A percentile compares a stretch with the other conserved stretches of the same genome.
These are phyloP conservation scores for Picea glauca DNA, from an alignment of 75 land plant species.

Conservation along the genomic window DNA sequence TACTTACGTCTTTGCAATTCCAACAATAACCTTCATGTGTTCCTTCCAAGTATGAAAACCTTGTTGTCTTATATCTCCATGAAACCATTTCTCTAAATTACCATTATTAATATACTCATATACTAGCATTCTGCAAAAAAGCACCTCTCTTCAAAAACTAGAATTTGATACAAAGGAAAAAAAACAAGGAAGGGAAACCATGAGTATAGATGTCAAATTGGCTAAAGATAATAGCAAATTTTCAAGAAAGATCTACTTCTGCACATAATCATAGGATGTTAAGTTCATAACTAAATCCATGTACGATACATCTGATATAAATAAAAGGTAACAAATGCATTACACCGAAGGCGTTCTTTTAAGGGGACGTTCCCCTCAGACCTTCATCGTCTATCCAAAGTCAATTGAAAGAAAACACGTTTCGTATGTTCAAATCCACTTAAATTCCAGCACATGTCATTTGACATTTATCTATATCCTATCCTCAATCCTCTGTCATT, in stretches of 20 bases:
- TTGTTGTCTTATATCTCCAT: constrained; percentile 48
- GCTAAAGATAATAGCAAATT: not conserved
- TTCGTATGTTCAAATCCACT: too few species aligned
- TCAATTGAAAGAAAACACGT: too few species aligned
- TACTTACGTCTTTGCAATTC: constrained; percentile 80
- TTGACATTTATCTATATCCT: too few species aligned
- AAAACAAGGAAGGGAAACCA: not conserved
- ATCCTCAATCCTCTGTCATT: too few species aligned
- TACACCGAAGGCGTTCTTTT: constrained; percentile 1
- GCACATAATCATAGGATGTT: too few species aligned
- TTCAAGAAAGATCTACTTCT: not conserved
- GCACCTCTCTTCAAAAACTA: not conserved
- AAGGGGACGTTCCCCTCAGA: too few species aligned
- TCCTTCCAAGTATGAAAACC: constrained; percentile 74
- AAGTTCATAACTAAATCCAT: not conserved
- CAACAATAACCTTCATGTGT: constrained; percentile 62
- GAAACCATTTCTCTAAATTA: constrained; percentile 78
- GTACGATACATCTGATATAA: not conserved
- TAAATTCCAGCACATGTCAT: too few species aligned
- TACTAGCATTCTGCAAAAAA: constrained; percentile 47
- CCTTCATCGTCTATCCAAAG: too few species aligned
- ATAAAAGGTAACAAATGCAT: not conserved
- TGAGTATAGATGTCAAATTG: not conserved
- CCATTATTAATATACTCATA: constrained; percentile 80
- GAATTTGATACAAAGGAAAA: not conserved